Evolutionary conservation across 805 yeast genomes (phyloP).

Genomic region (Kuraishia ogatae): DNA sequence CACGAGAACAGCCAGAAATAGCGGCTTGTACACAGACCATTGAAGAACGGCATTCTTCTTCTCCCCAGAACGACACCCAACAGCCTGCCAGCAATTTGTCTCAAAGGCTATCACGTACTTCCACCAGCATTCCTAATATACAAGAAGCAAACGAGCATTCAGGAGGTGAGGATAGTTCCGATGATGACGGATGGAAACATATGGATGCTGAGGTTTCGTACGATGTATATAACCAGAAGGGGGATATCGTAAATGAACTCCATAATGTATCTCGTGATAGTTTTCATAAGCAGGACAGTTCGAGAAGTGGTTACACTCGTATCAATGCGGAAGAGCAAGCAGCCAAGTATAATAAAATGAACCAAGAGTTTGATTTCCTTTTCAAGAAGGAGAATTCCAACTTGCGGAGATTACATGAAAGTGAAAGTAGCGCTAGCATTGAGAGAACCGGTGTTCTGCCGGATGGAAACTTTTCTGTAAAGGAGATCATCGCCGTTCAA

Average conservation of each 20-base stretch:
- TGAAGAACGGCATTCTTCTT: neutral
- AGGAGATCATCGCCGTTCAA: too few species aligned
- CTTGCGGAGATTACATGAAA: constrained; percentile 18
- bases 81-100: neutral
- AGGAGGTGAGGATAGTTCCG: constrained; percentile 17
- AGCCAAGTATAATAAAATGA: constrained; percentile 48
- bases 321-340: constrained; percentile 85
- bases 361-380: constrained; percentile 43
- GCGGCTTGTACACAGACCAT: neutral
- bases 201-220: constrained; percentile 76
- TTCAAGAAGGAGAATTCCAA: constrained; percentile 28
- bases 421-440: neutral
- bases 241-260: constrained; percentile 43
- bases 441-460: neutral
- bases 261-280: constrained; percentile 17
- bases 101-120: neutral
- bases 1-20: neutral
- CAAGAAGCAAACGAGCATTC: neutral
- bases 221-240: constrained; percentile 76
- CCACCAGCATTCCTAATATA: neutral
- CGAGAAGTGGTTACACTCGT: constrained; percentile 75
- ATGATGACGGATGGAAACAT: constrained; percentile 60
- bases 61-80: neutral
- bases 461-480: neutral
- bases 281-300: constrained; percentile 26